Base-by-base conservation (phyloP, 176 grass and related monocot genomes). In the bread wheat (Triticum aestivum) region DNA sequence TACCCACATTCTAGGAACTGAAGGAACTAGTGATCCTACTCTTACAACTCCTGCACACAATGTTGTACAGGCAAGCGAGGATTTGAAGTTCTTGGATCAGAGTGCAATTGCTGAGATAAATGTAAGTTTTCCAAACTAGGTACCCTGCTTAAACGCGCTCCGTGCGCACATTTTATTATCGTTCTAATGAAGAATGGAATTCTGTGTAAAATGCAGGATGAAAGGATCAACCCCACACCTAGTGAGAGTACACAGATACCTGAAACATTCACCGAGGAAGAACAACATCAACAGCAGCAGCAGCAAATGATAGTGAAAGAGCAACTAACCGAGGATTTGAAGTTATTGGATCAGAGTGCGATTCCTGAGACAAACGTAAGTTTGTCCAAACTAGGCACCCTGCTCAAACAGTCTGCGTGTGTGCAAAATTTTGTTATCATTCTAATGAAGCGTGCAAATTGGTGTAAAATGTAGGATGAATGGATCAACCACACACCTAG, bases 61-160 rank as follows among this genome's bases (percentile, higher is more conserved):
- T 30, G 29, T 30, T 30, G 29, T 30, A 30, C 29, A 30, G 29
- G 29, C 30, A 30, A 1, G 30, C 2, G 30, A 4, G 3, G 33
- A 34, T 34, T 5, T 34, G 33, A 34, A 34, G 4, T 5, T 5
- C 33, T 24, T 30, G 39, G 23, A 92, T 30, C 42, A 80, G 68
- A 76, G 10, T 26, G 6, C 6, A 45, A 27, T 26, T 81, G 11
- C 34, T 59, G 67, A 92, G 11, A 32, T 13, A 73, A 34, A 62
- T 79, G 90, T 95, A 90, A 84, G 86, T 86, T 86, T 82, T 80
- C 18, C 18, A 77, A 74, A 18, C 51, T 54, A 54, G 51, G 0
- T 2, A 54, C 51, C 51, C 15, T 54, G 51, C 51, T 54, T 54
- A 54, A 54, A 54, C 15, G 2, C 23, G 23, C 23, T 24, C 23